A percentile compares a stretch with the other conserved stretches of the same genome.
phyloP scores from a whole-genome alignment of 108 stramenopile species.

The Cyclotella atomus region DNA sequence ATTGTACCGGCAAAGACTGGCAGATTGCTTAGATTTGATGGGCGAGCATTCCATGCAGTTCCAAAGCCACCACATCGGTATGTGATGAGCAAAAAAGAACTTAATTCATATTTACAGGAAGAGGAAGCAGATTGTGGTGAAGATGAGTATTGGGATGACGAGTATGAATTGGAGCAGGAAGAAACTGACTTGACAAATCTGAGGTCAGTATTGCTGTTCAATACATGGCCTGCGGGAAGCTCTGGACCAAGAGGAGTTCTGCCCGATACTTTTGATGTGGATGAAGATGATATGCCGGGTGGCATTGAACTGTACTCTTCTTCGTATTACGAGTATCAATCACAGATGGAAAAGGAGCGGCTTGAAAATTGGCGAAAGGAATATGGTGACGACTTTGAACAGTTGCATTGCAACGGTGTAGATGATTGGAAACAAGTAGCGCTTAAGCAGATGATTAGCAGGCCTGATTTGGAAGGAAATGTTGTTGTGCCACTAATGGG shows the following conservation, averaged over 20 bases:
- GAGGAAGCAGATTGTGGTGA: conserved; percentile 36
- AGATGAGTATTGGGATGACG: conserved; percentile 37
- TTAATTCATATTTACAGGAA: conserved; percentile 18
- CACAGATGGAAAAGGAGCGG: conserved; percentile 19
- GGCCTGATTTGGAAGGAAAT: not conserved
- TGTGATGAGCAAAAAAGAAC: conserved; percentile 36
- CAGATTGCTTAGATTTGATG: conserved; percentile 62
- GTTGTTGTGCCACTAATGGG: conserved; percentile 13
- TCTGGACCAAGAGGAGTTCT: conserved; percentile 42
- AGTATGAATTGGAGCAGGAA: conserved; percentile 41
- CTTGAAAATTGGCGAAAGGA: conserved; percentile 34
- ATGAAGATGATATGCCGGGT: conserved; percentile 39
- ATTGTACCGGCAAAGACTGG: conserved; percentile 63
- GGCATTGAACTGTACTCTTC: conserved; percentile 46
- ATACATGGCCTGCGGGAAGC: conserved; percentile 50
- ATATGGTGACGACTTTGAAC: conserved; percentile 30
- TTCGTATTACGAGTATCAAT: not conserved
- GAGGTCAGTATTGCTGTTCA: conserved; percentile 58
- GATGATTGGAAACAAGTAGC: conserved; percentile 34
- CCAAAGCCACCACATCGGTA: conserved; percentile 63
- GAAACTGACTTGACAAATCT: conserved; percentile 38
- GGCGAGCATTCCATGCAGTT: conserved; percentile 65
- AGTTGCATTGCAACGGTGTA: conserved; percentile 29
- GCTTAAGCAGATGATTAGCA: conserved; percentile 1
- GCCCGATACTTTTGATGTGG: conserved; percentile 30